These are phyloP conservation scores for Aspergillus sclerotioniger DNA, from an alignment of 495 filamentous ascomycete species.

Conservation along the genomic window DNA sequence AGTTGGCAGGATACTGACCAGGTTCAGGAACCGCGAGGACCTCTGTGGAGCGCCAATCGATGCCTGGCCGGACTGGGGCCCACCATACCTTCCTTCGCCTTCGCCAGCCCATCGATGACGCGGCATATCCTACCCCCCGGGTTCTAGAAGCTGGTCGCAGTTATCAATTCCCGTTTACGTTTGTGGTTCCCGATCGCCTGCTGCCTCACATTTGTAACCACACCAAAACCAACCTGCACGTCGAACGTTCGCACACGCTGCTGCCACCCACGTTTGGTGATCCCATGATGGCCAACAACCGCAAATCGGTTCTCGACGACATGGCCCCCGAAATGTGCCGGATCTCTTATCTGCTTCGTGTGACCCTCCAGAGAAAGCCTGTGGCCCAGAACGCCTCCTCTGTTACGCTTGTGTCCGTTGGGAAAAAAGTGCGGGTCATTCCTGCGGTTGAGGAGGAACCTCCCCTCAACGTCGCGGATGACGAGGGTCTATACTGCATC, in stretches of 20 bases:
- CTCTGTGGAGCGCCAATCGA: constrained; percentile 50
- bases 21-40: constrained; percentile 46
- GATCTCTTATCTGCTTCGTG: constrained; percentile 72
- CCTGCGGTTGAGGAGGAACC: constrained; percentile 72
- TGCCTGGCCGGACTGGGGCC: constrained; percentile 51
- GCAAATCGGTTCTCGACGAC: constrained; percentile 64
- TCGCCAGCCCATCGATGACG: constrained; percentile 70
- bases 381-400: constrained; percentile 29
- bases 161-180: constrained; percentile 81
- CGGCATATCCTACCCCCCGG: constrained; percentile 66
- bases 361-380: constrained; percentile 40
- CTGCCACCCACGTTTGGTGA: constrained; percentile 83
- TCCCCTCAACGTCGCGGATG: constrained; percentile 62
- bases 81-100: constrained; percentile 73
- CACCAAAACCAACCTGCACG: constrained; percentile 48
- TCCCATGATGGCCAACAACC: constrained; percentile 51
- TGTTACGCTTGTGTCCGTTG: constrained; percentile 47
- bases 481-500: constrained; percentile 63
- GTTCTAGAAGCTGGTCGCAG: constrained; percentile 63
- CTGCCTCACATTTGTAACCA: constrained; percentile 62
- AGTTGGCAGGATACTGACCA: constrained; percentile 13
- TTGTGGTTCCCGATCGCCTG: constrained; percentile 77
- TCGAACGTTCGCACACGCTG: constrained; percentile 70
- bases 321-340: constrained; percentile 77
- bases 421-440: constrained; percentile 71